Evolutionary conservation across 2,329 filamentous ascomycete species (phyloP), one percentile per base, ranked within the genome.

Genomic region (Colletotrichum nymphaeae): DNA sequence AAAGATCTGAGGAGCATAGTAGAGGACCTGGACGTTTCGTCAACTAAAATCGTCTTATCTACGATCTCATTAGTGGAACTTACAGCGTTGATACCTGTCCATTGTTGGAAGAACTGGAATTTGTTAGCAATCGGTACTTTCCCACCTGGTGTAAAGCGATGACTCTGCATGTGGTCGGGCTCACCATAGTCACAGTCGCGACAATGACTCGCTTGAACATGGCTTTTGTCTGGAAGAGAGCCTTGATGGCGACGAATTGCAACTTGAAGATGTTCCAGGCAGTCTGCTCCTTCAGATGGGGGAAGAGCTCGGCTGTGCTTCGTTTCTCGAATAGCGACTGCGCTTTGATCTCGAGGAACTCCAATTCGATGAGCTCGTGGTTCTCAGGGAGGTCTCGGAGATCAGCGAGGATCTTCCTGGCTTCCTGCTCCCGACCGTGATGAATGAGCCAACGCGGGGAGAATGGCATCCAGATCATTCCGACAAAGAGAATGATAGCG

Each of bases 341-440:
- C 0, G 93, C 93, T 80, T 94, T 94, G 83, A 96, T 95, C 80
- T 96, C 94, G n/a, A 95, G 88, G 78, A 93, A 95, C 78, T 96
- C 94, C 1, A 95, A 86, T 75, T 93, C 88, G 49, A 95, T 89
- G 0, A 94, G 87, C 69, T 94, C 91, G 78, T 95, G 88, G 75
- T 93, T 88, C 19, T 84, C 79, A 0, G 89, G 80, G 0, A 94
- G 87, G 6, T 86, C 87, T 28, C 94, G 90, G 3, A 96, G 89
- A 63, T 80, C 85, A 0, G 93, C 89, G 1, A 96, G 86, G 1
- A 91, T 90, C 11, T 80, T 79, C 19, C 89, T 88, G 0, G 92
- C 92, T 79, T 95, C 93, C 0, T 87, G 87, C 77, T 95, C 93
- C 46, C 93, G 91, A 69, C 84, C 86, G 77, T 93, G 91, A 79